Base-by-base conservation (phyloP, 2,329 filamentous ascomycete species). In the Verticillium klebahnii region DNA sequence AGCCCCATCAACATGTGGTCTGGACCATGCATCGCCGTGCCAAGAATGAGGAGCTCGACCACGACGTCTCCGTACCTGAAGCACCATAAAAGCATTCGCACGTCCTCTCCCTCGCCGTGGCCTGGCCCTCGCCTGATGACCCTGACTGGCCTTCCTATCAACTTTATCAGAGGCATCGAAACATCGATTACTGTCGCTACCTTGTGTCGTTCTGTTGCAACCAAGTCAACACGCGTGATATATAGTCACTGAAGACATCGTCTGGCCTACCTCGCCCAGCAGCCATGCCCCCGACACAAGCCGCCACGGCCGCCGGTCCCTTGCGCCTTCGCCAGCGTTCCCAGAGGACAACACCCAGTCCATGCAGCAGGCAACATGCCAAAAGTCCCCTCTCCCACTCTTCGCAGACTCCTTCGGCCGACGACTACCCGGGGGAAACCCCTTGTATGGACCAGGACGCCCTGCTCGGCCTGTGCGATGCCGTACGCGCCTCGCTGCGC, bases 381-480 rank as follows among this genome's bases (percentile, higher is more conserved):
- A 37, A 17, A 23, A 64, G 63, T 19, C 57, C 15, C 12, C 50
- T 29, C 34, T 57, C 17, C 23, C 58, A 12, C 45, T 50, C 23
- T 23, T 23, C 45, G n/a, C n/a, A 50, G 45, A 50, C 63, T 19
- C 52, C 62, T 12, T 56, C 58, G 11, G 12, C 31, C 29, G 60
- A 64, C 62, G 17, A 58, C 62, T 5, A 52, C 52, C 32, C 64
- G 59, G 36, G 50, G 45, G 32, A 58, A 54, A n/a, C 60, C n/a
- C n/a, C 19, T 3, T 14, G 17, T 9, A 50, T 50, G 45, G 45
- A 50, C 19, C n/a, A 50, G 45, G 45, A 50, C 12, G 59, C 66
- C 0, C 63, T 80, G 2, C 68, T 81, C 4, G 66, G 74, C 17
- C 71, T 83, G 6, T 80, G 78, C 39, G 77, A 83, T 63, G 70